A percentile compares a stretch with the other conserved stretches of the same genome.
Evolutionary conservation across 371 early-diverging fungal species (phyloP).

Genomic region (Mucor piriformis): DNA sequence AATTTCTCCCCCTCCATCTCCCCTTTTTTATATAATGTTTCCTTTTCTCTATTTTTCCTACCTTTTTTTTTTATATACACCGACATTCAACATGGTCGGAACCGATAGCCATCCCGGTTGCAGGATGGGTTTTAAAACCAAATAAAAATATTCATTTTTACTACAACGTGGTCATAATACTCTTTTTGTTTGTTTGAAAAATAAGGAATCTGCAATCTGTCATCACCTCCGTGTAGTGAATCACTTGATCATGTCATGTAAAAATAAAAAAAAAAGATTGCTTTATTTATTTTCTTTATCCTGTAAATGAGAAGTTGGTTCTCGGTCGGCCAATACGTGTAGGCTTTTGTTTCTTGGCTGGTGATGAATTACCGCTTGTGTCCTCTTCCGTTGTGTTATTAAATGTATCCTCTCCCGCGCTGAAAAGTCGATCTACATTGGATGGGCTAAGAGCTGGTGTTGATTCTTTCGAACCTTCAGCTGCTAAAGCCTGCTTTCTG

Average conservation of each 20-base stretch:
- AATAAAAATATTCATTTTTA: conserved; percentile 1
- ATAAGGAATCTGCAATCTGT: background rate
- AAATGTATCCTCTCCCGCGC: conserved; percentile 45
- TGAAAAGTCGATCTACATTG: conserved; percentile 38
- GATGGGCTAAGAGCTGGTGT: conserved; percentile 35
- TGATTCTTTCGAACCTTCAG: conserved; percentile 23
- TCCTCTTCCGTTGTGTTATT: conserved; percentile 25
- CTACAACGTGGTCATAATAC: background rate
- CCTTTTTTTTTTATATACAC: conserved; percentile 14
- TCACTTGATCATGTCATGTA: background rate
- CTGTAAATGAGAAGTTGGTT: conserved; percentile 43
- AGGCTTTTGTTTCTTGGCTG: conserved; percentile 34
- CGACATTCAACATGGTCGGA: conserved; percentile 42
- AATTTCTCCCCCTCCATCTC: conserved; percentile 19
- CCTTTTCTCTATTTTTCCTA: conserved; percentile 13
- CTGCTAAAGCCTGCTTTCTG: conserved; percentile 35
- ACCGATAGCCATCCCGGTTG: conserved; percentile 47
- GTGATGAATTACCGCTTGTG: conserved; percentile 13
- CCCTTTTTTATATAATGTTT: conserved; percentile 13
- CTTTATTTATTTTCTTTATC: conserved; percentile 7
- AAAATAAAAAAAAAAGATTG: background rate
- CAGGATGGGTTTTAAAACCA: conserved; percentile 33
- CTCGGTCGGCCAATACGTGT: conserved; percentile 49
- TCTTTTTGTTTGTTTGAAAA: background rate
- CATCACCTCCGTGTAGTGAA: conserved; percentile 4